Conservation (phyloP, 768 basidiomycete species). For the Leucosporidium yakuticum region DNA sequence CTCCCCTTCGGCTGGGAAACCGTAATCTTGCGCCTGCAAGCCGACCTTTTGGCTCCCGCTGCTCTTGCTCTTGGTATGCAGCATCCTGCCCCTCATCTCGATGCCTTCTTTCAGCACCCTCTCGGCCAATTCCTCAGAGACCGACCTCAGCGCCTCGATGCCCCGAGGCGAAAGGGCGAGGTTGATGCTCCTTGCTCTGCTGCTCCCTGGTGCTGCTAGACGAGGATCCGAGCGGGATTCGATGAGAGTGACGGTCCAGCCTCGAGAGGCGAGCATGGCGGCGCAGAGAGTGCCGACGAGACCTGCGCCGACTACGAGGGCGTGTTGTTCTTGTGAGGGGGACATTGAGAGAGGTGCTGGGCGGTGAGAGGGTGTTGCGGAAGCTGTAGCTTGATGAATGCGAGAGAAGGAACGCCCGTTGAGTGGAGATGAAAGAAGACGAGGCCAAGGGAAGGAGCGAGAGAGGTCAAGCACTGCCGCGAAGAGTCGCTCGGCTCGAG, state of each 20-base stretch:
- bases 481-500: too few relatives aligned
- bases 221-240: conserved; percentile 69
- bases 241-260: conserved; percentile 75
- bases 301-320: conserved; percentile 62
- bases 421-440: too few relatives aligned
- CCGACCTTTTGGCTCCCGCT: background rate
- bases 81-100: conserved; percentile 94
- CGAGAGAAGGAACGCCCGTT: too few relatives aligned
- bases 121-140: conserved; percentile 65
- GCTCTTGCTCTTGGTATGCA: conserved; percentile 53
- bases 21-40: conserved; percentile 60
- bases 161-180: conserved; percentile 91
- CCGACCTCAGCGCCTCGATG: conserved; percentile 73
- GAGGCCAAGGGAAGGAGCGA: too few relatives aligned
- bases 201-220: conserved; percentile 24
- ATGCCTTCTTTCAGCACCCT: conserved; percentile 72
- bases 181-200: conserved; percentile 81
- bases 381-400: too few relatives aligned
- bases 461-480: too few relatives aligned
- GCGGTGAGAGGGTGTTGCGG: background rate
- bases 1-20: conserved; percentile 82
- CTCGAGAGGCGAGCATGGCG: conserved; percentile 72
- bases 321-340: conserved; percentile 13
- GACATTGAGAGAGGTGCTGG: conserved; percentile 31
- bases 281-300: conserved; percentile 92